Evolutionary conservation across 2,329 filamentous ascomycete genomes (phyloP).

Genomic region (Venturia oleaginea): DNA sequence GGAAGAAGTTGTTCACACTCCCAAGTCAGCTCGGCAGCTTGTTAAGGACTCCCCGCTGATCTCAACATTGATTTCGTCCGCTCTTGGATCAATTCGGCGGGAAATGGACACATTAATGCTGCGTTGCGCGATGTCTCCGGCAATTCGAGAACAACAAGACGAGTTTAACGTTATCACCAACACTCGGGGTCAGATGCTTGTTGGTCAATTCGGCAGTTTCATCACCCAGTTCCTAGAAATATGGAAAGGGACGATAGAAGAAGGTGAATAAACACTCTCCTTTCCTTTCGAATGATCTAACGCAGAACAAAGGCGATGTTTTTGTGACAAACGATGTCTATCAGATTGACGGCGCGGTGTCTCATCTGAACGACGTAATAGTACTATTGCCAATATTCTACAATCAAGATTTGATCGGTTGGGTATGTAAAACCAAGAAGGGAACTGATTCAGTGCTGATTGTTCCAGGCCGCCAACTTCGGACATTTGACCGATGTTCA

Average conservation of each 20-base stretch:
- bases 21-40: constrained; percentile 29
- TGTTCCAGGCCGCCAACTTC: constrained; percentile 35
- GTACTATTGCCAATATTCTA: constrained; percentile 40
- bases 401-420: constrained; percentile 36
- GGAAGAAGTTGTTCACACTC: constrained; percentile 24
- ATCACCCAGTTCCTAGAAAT: constrained; percentile 38
- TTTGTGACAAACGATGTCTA: constrained; percentile 46
- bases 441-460: background rate
- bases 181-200: constrained; percentile 40
- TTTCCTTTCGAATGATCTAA: background rate
- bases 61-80: constrained; percentile 36
- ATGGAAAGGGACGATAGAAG: constrained; percentile 40
- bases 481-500: constrained; percentile 38
- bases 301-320: constrained; percentile 31
- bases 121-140: constrained; percentile 43
- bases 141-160: constrained; percentile 43
- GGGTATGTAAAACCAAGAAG: constrained; percentile 17
- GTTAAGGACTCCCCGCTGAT: constrained; percentile 34
- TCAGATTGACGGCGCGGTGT: constrained; percentile 40
- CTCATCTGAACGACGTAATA: constrained; percentile 43
- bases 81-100: constrained; percentile 37
- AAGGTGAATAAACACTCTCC: constrained; percentile 17
- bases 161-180: constrained; percentile 47
- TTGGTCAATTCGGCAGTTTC: constrained; percentile 43
- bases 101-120: constrained; percentile 45